Base-by-base conservation (phyloP, 176 grass and related monocot genomes). In the Echinochloa phyllopogon region DNA sequence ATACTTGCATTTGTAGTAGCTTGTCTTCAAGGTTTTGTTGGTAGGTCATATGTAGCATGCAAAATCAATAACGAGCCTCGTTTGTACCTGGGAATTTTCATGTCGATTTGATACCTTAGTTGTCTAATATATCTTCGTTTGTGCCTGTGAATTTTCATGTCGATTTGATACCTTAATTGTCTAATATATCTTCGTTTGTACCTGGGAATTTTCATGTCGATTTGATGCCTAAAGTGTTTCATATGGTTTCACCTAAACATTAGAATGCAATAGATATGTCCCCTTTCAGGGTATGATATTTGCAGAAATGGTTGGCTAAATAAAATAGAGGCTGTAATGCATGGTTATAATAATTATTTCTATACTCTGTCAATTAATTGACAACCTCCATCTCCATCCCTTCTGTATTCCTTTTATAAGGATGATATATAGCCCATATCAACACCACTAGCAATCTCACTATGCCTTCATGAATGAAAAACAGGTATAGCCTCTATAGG, bases 401-500 rank as follows among this genome's bases (percentile, higher is more conserved):
- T 75, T 68, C 16, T 12, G 20, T 69, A 25, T 37, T n/a, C 13
- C 9, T 85, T 23, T 52, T 77, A 43, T 71, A 76, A 43, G 45
- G 47, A 61, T 14, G 56, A 12, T 44, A 44, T 3, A 14, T 80
- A 58, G 13, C 44, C 11, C 36, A 5, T 48, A 5, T 1, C 1
- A 77, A 72, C 38, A 47, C 23, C 44, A 44, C 38, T 60, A 65
- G 24, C 16, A 65, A 77, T 56, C 73, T 86, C 40, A 90, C 36
- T 69, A 20, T 67, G 41, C n/a, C 20, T 63, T 76, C 50, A 70
- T 89, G 52, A 25, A 76, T 75, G 62, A 66, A 86, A 60, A 88
- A 86, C 95, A 98, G 95, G 83, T 95, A 91, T 65, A 95, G 85
- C 79, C 81, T 86, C 25, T 98, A 98, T 47, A 85, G 70, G 79